phyloP scores from a whole-genome alignment of 495 filamentous ascomycete species.

The Trichoderma reesei region DNA sequence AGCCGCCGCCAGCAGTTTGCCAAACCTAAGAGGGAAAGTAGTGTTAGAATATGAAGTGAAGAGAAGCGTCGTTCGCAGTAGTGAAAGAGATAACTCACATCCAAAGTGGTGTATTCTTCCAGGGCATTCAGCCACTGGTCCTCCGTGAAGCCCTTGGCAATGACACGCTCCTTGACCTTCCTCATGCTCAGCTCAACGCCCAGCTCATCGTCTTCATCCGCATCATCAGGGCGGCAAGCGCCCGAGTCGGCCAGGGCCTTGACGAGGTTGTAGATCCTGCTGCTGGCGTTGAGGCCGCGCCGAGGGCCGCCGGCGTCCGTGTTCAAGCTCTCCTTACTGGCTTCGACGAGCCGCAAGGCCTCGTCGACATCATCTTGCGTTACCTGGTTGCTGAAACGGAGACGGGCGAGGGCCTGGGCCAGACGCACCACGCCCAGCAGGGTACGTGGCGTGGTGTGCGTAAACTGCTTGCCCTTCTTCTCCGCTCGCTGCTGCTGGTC shows the following conservation, averaged over 20 bases:
- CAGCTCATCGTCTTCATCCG: constrained; percentile 50
- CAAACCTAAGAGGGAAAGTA: constrained; percentile 56
- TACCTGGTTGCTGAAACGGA: constrained; percentile 75
- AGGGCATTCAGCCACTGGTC: constrained; percentile 80
- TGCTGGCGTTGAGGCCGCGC: constrained; percentile 68
- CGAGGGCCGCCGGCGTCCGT: constrained; percentile 39
- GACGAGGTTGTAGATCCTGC: constrained; percentile 89
- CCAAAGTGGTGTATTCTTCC: constrained; percentile 77
- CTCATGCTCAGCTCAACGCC: constrained; percentile 74
- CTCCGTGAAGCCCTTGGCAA: constrained; percentile 94
- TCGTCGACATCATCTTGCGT: constrained; percentile 92
- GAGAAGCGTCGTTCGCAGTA: neutral
- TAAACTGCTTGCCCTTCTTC: constrained; percentile 77
- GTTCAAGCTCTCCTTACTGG: constrained; percentile 79
- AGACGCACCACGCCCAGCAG: constrained; percentile 86
- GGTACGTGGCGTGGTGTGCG: constrained; percentile 86
- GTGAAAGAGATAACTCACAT: constrained; percentile 52
- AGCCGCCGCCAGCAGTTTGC: constrained; percentile 85
- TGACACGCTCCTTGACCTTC: constrained; percentile 76
- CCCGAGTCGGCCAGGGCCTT: constrained; percentile 74
- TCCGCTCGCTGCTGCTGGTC: constrained; percentile 83
- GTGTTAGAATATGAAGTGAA: constrained; percentile 11
- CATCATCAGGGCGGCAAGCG: constrained; percentile 55
- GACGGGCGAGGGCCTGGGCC: constrained; percentile 87
- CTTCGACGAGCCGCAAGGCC: constrained; percentile 80